These are phyloP conservation scores for Magnolia kwangsiensis DNA, from an alignment of 164 flowering plant genomes.

Conservation along the genomic window DNA sequence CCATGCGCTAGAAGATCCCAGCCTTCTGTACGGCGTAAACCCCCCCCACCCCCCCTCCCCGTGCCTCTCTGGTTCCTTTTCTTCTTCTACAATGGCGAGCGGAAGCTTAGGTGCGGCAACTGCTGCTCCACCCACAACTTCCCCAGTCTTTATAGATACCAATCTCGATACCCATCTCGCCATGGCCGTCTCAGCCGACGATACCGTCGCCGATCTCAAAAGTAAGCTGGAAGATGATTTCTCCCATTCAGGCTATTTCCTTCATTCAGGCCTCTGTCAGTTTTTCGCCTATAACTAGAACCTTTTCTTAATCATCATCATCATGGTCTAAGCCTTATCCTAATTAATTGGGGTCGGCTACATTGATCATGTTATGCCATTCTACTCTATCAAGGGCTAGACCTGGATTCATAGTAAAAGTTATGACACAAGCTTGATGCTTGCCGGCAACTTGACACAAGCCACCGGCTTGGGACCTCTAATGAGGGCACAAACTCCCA, in stretches of 20 bases:
- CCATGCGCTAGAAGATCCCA: not conserved
- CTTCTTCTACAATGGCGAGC: conserved; percentile 22
- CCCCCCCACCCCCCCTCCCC: not conserved
- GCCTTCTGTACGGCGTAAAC: not conserved
- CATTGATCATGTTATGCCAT: no score
- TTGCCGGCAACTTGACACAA: no score
- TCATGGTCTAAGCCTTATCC: not conserved
- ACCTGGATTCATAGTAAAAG: no score
- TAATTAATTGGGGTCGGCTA: no score
- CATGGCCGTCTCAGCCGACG: conserved; percentile 37
- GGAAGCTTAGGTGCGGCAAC: not conserved
- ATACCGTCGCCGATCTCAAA: conserved; percentile 56
- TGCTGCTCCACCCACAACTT: not conserved
- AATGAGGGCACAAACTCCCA: no score
- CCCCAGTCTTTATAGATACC: conserved; percentile 58
- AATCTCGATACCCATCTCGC: conserved; percentile 68
- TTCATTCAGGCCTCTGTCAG: not conserved
- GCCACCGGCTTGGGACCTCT: no score
- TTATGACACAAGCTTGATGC: no score
- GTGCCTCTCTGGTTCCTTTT: not conserved
- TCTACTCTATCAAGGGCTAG: no score
- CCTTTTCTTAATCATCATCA: not conserved
- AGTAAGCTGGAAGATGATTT: conserved; percentile 25
- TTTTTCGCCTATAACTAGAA: not conserved
- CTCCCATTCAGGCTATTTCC: not conserved